These are phyloP conservation scores for Penicillium goetzii DNA, from an alignment of 495 filamentous ascomycete species.

Conservation along the genomic window DNA sequence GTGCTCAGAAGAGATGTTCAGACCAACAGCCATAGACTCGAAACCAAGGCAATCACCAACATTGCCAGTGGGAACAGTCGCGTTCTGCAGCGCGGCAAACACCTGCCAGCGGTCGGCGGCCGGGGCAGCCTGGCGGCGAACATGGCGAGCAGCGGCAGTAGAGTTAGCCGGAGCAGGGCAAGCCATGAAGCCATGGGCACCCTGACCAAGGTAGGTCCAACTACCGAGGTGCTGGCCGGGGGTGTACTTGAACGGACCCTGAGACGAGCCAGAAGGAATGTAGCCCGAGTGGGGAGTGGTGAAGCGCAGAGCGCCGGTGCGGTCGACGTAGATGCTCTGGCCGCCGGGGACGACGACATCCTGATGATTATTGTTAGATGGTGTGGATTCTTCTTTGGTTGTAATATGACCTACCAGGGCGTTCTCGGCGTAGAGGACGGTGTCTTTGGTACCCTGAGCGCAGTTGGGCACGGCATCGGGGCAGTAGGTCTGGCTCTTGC, in stretches of 20 bases:
- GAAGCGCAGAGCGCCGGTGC: slow-evolving; percentile 57
- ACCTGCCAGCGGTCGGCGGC: slow-evolving; percentile 34
- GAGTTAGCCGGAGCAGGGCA: slow-evolving; percentile 30
- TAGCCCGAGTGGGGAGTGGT: slow-evolving; percentile 58
- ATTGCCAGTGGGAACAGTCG: slow-evolving; percentile 39
- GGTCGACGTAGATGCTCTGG: slow-evolving; percentile 60
- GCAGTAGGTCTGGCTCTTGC: slow-evolving; percentile 35
- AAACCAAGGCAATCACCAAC: slow-evolving; percentile 41
- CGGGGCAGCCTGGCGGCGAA: slow-evolving; percentile 1
- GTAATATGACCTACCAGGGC: slow-evolving; percentile 20
- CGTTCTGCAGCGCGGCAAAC: slow-evolving; percentile 38
- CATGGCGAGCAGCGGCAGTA: slow-evolving; percentile 16
- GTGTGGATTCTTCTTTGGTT: not conserved
- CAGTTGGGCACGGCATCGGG: slow-evolving; percentile 32
- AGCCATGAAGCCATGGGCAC: slow-evolving; percentile 41
- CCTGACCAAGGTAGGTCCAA: slow-evolving; percentile 33
- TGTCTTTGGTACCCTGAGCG: slow-evolving; percentile 36
- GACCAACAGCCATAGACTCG: slow-evolving; percentile 28
- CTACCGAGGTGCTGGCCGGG: slow-evolving; percentile 26
- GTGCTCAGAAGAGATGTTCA: slow-evolving; percentile 17
- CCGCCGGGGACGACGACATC: slow-evolving; percentile 63
- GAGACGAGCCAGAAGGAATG: slow-evolving; percentile 53
- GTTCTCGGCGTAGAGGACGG: slow-evolving; percentile 34
- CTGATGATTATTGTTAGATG: slow-evolving; percentile 21
- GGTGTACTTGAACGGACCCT: slow-evolving; percentile 45